phyloP scores from a whole-genome alignment of 1,284 basidiomycete species.

The Austroboletus olivaceoglutinosus region DNA sequence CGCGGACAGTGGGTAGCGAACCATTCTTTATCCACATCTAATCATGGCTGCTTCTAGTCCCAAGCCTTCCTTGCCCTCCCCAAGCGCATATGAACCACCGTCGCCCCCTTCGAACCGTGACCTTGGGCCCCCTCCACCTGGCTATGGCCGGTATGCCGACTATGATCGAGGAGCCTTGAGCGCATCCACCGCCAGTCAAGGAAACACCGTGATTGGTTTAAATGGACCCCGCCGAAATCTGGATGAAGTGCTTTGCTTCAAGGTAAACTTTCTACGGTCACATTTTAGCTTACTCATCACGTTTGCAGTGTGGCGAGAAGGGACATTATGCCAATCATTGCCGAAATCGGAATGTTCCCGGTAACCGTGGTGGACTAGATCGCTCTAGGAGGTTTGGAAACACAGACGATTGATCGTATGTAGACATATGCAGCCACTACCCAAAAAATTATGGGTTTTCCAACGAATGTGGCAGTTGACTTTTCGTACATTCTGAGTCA shows the following conservation, averaged over 20 bases:
- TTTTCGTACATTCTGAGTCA: background rate
- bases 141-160: conserved; percentile 83
- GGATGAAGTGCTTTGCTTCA: conserved; percentile 88
- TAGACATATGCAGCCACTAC: background rate
- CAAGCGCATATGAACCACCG: conserved; percentile 79
- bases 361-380: conserved; percentile 73
- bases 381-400: conserved; percentile 37
- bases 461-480: background rate
- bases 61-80: conserved; percentile 68
- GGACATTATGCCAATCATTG: conserved; percentile 97
- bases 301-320: conserved; percentile 74
- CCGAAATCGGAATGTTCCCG: conserved; percentile 80
- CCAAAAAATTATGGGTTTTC: background rate
- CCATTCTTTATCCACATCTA: conserved; percentile 13
- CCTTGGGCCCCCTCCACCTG: conserved; percentile 88
- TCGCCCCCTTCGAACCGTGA: conserved; percentile 73
- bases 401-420: conserved; percentile 30
- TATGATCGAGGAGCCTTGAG: conserved; percentile 59
- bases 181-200: conserved; percentile 20
- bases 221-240: conserved; percentile 66
- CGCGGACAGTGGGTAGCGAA: conserved; percentile 79
- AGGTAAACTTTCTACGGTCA: conserved; percentile 46
- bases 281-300: conserved; percentile 14
- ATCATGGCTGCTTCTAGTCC: conserved; percentile 47
- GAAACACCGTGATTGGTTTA: conserved; percentile 15